These are phyloP conservation scores for Tylopilus sp. DNA, from an alignment of 1,284 basidiomycete species.

Conservation along the genomic window DNA sequence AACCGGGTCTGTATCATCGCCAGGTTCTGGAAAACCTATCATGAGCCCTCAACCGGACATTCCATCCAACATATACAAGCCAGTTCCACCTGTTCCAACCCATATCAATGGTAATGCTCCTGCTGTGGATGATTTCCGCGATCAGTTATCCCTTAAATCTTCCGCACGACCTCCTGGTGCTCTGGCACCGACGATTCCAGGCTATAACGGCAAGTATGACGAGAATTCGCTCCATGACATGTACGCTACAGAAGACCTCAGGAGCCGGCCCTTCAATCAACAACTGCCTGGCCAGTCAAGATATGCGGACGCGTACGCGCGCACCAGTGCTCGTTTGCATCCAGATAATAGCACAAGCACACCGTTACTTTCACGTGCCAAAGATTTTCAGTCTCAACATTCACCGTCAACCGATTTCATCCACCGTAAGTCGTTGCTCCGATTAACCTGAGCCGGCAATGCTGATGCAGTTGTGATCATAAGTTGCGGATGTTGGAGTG, in stretches of 20 bases:
- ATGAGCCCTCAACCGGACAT: constrained; percentile 19
- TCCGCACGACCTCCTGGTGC: constrained; percentile 36
- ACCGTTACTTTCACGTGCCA: constrained; percentile 18
- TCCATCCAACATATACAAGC: constrained; percentile 30
- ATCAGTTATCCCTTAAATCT: constrained; percentile 17
- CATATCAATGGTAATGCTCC: constrained; percentile 10
- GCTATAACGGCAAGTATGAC: constrained; percentile 25
- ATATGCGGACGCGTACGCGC: constrained; percentile 20
- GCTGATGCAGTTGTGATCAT: constrained; percentile 10
- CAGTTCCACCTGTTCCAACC: constrained; percentile 29
- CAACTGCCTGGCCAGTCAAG: constrained; percentile 23
- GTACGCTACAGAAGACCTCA: constrained; percentile 26
- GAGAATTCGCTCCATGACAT: constrained; percentile 26
- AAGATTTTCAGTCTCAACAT: constrained; percentile 22
- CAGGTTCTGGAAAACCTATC: constrained; percentile 17
- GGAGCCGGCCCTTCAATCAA: constrained; percentile 21
- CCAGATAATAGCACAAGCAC: constrained; percentile 14
- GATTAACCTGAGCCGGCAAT: not conserved
- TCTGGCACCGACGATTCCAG: constrained; percentile 33
- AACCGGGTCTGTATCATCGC: constrained; percentile 20
- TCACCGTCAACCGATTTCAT: constrained; percentile 23
- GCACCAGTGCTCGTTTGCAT: constrained; percentile 10
- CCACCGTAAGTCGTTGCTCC: constrained; percentile 20
- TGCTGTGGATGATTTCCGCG: constrained; percentile 19
- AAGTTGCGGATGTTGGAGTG: constrained; percentile 19